phyloP scores from a whole-genome alignment of 345 rosid species.

The Gossypium mustelinum region DNA sequence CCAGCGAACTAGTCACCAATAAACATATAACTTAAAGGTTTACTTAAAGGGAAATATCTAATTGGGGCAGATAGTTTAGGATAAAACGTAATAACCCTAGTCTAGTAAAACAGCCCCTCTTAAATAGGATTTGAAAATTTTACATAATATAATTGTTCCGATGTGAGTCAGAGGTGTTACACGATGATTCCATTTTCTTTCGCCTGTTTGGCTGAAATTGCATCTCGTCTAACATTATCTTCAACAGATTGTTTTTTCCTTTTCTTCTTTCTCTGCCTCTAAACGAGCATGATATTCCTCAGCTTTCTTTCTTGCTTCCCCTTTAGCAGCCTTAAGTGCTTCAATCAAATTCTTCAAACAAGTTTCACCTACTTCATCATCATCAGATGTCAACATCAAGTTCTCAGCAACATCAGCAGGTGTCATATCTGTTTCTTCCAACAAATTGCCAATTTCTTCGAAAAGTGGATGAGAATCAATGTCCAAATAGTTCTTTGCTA shows the following conservation, averaged over 20 bases:
- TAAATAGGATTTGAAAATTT: no score
- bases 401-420: constrained; percentile 30
- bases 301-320: constrained; percentile 10
- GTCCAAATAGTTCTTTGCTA: constrained; percentile 19
- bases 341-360: constrained; percentile 23
- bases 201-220: background rate
- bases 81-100: no score
- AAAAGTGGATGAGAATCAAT: constrained; percentile 7
- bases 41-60: no score
- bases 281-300: constrained; percentile 6
- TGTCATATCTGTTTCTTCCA: constrained; percentile 22
- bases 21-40: no score
- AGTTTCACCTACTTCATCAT: background rate
- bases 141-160: no score
- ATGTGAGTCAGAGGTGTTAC: no score
- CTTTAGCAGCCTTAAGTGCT: constrained; percentile 18
- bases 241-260: background rate
- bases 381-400: constrained; percentile 21
- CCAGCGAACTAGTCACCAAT: no score
- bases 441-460: constrained; percentile 1
- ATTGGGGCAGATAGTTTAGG: no score
- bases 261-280: constrained; percentile 7
- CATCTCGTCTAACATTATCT: background rate
- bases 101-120: no score
- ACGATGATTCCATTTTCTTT: no score